Percentiles rank a stretch among this genome's conserved stretches.
phyloP scores from a whole-genome alignment of 495 filamentous ascomycete species.

The Emericellopsis terricola region DNA sequence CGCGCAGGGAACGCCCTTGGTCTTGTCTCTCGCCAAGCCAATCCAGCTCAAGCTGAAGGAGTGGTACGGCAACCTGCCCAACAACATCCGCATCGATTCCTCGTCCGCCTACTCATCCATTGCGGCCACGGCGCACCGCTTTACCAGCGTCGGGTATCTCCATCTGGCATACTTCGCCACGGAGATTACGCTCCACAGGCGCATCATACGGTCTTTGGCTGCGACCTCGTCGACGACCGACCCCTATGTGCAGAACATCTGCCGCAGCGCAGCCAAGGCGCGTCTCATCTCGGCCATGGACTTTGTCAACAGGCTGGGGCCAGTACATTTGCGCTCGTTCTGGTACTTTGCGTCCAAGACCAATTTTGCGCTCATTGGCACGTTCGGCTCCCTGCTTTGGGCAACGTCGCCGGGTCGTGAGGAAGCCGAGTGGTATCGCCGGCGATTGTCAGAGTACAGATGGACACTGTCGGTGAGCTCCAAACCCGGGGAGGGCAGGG shows the following conservation, averaged over 20 bases:
- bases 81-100: constrained; percentile 47
- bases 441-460: constrained; percentile 69
- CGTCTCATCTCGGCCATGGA: constrained; percentile 62
- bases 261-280: constrained; percentile 76
- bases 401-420: constrained; percentile 72
- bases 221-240: constrained; percentile 20
- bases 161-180: constrained; percentile 74
- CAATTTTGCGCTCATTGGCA: constrained; percentile 68
- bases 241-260: constrained; percentile 77
- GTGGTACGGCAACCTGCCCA: constrained; percentile 54
- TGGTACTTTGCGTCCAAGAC: constrained; percentile 73
- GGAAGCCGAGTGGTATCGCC: constrained; percentile 90
- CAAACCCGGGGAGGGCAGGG: constrained; percentile 46
- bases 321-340: constrained; percentile 53
- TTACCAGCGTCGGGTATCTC: constrained; percentile 51
- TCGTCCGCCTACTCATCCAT: constrained; percentile 18
- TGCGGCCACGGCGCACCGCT: constrained; percentile 16
- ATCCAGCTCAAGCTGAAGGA: constrained; percentile 70
- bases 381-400: constrained; percentile 66
- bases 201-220: constrained; percentile 57
- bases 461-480: constrained; percentile 84
- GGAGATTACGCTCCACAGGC: constrained; percentile 70
- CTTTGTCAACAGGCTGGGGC: constrained; percentile 56
- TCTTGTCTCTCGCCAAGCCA: constrained; percentile 59
- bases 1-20: constrained; percentile 37